Conservation (phyloP, 2,329 filamentous ascomycete species). For the Cladosporium sp. region DNA sequence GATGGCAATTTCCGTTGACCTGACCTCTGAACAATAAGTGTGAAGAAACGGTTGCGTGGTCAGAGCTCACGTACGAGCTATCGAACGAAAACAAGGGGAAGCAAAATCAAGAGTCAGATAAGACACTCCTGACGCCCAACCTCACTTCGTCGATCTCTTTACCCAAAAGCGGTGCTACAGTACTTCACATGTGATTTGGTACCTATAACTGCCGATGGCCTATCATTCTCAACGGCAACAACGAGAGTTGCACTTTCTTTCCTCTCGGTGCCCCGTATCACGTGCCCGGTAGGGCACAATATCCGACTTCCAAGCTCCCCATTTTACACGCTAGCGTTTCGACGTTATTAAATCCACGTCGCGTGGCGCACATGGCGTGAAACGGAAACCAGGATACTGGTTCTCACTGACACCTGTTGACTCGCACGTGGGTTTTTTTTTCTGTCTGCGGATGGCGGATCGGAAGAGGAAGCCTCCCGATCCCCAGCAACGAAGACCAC, state of each 20-base stretch:
- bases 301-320: background rate
- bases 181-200: background rate
- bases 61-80: background rate
- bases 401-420: background rate
- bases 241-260: background rate
- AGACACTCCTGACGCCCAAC: background rate
- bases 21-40: background rate
- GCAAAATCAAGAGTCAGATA: background rate
- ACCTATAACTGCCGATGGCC: background rate
- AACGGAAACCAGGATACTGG: background rate
- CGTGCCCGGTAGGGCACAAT: background rate
- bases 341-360: background rate
- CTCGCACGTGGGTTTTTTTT: background rate
- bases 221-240: background rate
- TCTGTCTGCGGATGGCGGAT: background rate
- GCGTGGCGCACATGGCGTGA: slow-evolving; percentile 15
- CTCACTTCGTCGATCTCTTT: background rate
- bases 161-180: background rate
- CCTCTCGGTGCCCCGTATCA: background rate
- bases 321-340: slow-evolving; percentile 15
- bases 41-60: background rate
- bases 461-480: background rate
- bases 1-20: background rate
- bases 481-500: background rate
- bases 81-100: background rate